Percentiles rank a stretch among this genome's conserved stretches.
Evolutionary conservation across 176 grass and related monocot genomes (phyloP).

Genomic region (Oropetium thomaeum): DNA sequence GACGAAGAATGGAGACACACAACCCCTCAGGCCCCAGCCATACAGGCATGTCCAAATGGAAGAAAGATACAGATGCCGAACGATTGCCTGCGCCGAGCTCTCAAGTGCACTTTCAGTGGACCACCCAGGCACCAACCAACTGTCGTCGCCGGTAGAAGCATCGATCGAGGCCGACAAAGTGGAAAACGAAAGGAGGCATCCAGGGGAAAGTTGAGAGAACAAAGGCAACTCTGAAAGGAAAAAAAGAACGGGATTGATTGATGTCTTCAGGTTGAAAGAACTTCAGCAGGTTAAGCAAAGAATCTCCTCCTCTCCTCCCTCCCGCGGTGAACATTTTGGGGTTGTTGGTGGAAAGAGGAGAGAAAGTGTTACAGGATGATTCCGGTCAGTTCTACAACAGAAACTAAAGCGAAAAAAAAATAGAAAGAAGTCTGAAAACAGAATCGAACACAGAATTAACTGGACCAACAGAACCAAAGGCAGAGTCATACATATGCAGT

Average conservation of each 20-base stretch:
- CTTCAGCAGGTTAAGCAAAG: not conserved
- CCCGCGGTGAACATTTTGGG: not conserved
- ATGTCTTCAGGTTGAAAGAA: not conserved
- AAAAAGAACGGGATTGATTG: not conserved
- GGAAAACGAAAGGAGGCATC: too few relatives aligned
- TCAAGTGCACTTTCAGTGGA: not conserved
- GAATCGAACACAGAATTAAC: not conserved
- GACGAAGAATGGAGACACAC: not conserved
- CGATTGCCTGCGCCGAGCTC: slow-evolving; percentile 14
- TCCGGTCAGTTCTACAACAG: not conserved
- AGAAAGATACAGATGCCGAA: not conserved
- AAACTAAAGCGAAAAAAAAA: not conserved
- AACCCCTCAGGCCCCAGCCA: not conserved
- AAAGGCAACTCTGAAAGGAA: not conserved
- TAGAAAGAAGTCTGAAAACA: not conserved
- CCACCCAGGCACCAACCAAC: not conserved
- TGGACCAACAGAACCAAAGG: not conserved
- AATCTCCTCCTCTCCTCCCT: not conserved
- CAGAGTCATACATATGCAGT: not conserved
- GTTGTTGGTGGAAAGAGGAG: not conserved
- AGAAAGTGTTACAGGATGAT: not conserved
- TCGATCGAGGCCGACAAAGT: not conserved
- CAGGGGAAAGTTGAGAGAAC: not conserved
- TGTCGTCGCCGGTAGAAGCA: not conserved
- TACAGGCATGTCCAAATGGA: not conserved